A percentile compares a stretch with the other conserved stretches of the same genome.
These are phyloP conservation scores for Ceratobasidium sp. DNA, from an alignment of 1,284 basidiomycete species.

Conservation along the genomic window DNA sequence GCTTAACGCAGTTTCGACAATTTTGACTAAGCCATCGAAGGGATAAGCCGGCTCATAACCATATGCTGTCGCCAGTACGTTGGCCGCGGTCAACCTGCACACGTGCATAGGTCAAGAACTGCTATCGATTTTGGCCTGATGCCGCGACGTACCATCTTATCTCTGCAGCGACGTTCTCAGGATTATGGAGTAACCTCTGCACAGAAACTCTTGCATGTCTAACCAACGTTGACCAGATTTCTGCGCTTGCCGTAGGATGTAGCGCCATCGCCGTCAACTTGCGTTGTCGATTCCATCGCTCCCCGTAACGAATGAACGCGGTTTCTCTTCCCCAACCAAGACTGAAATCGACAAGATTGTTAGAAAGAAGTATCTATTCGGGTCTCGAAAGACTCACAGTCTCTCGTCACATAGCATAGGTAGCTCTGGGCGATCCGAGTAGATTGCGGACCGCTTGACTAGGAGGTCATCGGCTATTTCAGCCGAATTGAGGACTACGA, in stretches of 20 bases:
- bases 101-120: too few relatives aligned
- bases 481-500: constrained; percentile 47
- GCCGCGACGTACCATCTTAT: neutral
- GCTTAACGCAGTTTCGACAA: neutral
- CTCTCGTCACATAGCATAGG: constrained; percentile 28
- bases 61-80: constrained; percentile 7
- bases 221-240: neutral
- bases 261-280: constrained; percentile 5
- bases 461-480: constrained; percentile 46
- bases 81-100: neutral
- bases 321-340: neutral
- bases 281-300: constrained; percentile 23
- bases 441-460: constrained; percentile 44
- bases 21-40: neutral
- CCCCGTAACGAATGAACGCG: constrained; percentile 19
- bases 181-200: constrained; percentile 24
- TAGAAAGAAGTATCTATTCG: neutral
- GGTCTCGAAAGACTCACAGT: neutral
- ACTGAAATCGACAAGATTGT: neutral
- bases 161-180: constrained; percentile 8
- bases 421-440: constrained; percentile 44
- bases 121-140: too few relatives aligned
- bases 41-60: neutral
- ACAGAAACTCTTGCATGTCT: constrained; percentile 5
- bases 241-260: constrained; percentile 16